Evolutionary conservation across 192 early-diverging fungal species (phyloP).

Genomic region (Neocallimastix lanati): DNA sequence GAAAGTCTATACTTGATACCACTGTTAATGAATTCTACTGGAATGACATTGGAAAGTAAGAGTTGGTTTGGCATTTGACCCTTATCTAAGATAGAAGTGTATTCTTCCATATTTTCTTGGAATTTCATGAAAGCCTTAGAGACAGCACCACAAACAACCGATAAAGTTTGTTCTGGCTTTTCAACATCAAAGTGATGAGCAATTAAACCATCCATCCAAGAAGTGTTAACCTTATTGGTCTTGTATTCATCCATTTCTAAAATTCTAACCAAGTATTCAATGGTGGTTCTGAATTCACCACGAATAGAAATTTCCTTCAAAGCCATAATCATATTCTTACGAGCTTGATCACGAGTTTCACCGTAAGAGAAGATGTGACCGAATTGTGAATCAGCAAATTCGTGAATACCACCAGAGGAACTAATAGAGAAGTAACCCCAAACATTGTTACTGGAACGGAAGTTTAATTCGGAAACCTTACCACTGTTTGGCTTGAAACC

Average conservation of each 20-base stretch:
- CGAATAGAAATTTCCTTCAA: constrained; percentile 95
- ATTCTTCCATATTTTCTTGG: constrained; percentile 45
- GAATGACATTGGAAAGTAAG: constrained; percentile 49
- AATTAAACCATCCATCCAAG: constrained; percentile 90
- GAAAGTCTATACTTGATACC: constrained; percentile 80
- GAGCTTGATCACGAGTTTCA: constrained; percentile 73
- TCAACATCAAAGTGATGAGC: constrained; percentile 69
- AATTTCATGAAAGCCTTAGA: constrained; percentile 60
- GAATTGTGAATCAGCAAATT: constrained; percentile 98
- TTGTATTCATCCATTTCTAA: constrained; percentile 77
- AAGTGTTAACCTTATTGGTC: constrained; percentile 79
- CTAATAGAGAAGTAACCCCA: constrained; percentile 99
- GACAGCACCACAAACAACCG: constrained; percentile 82
- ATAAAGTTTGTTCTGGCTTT: constrained; percentile 72
- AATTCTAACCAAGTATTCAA: constrained; percentile 88
- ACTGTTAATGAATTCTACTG: constrained; percentile 83
- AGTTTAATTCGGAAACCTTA: constrained; percentile 93
- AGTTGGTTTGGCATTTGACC: constrained; percentile 73
- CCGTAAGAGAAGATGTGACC: constrained; percentile 98
- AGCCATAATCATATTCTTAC: constrained; percentile 93
- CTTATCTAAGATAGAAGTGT: constrained; percentile 68
- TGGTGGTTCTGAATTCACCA: constrained; percentile 94
- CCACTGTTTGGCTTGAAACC: constrained; percentile 96
- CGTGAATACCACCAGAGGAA: constrained; percentile 85
- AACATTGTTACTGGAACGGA: constrained; percentile 83